Base-by-base conservation (phyloP, 352 stramenopile species). In the Phytophthora brassicae region DNA sequence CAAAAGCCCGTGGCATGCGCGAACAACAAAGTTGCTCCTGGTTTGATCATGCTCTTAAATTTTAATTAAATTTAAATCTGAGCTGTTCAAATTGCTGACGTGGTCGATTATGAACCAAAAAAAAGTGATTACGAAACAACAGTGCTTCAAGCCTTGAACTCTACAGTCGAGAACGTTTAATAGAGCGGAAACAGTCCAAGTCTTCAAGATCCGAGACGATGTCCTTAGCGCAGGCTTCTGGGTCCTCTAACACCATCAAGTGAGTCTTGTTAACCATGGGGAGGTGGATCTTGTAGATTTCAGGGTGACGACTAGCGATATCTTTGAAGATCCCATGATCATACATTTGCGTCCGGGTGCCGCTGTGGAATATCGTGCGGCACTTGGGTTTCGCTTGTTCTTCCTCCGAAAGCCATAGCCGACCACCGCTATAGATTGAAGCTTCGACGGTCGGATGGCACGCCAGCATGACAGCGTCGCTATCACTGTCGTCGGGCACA, bases 1-100 rank as follows among this genome's bases (percentile, higher is more conserved):
- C 79, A 88, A 51, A 84, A 82, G 22, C 79, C 73, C 6, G 58
- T 76, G 43, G 68, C 79, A 52, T 88, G 79, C n/a, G 60, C 66
- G 47, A 88, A 84, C 35, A 88, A 45, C 28, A 88, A 43, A 48
- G 70, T 77, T 50, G 43, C 67, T n/a, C 31, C 48, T 1, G 53
- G 44, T n/a, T 57, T 58, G 16, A 38, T 14, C 60, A 70, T 70
- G 39, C 26, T 31, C 26, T 8, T 8, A 4, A 31, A 31, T 31
- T n/a, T n/a, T 22, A 1, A 1, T 19, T 4, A 13, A 60, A 26
- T 66, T 62, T 28, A 31, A 13, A 53, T 61, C 12, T 70, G 43
- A 68, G 44, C 41, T 17, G 33, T 24, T 44, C 29, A 63, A 57
- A 64, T 22, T 26, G 44, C 64, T 60, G 44, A 43, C 31, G 9